Evolutionary conservation across 495 filamentous ascomycete species (phyloP).

Genomic region (Podospora didyma): DNA sequence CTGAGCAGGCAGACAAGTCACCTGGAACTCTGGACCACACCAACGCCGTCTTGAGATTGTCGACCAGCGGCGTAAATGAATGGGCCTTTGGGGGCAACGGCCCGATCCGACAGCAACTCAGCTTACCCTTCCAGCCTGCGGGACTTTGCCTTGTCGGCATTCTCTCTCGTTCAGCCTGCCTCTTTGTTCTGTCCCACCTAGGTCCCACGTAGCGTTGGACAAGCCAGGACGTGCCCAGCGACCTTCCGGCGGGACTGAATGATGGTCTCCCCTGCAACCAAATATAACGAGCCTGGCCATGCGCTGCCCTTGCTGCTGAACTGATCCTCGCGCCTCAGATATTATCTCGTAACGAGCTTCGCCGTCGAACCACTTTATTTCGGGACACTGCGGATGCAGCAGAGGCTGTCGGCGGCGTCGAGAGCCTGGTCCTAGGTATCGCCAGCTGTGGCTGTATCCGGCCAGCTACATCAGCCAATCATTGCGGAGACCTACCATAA

Average conservation of each 20-base stretch:
- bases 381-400: conserved; percentile 6
- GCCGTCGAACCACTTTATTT: conserved; percentile 1
- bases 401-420: conserved; percentile 3
- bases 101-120: conserved; percentile 21
- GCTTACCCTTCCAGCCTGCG: neutral
- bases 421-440: neutral
- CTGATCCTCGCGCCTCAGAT: neutral
- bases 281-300: no score
- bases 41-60: neutral
- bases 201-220: neutral
- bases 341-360: conserved; percentile 6
- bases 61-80: conserved; percentile 2
- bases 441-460: conserved; percentile 2
- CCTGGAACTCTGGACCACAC: conserved; percentile 3
- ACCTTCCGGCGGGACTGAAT: neutral
- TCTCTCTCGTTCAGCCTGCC: neutral
- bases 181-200: neutral
- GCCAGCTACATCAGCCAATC: conserved; percentile 19
- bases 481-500: conserved; percentile 1
- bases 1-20: neutral
- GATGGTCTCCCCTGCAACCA: no score
- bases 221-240: neutral
- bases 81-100: conserved; percentile 12
- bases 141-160: conserved; percentile 1
- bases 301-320: no score